Evolutionary conservation across 495 filamentous ascomycete species (phyloP).

Genomic region (Viridothelium virens): DNA sequence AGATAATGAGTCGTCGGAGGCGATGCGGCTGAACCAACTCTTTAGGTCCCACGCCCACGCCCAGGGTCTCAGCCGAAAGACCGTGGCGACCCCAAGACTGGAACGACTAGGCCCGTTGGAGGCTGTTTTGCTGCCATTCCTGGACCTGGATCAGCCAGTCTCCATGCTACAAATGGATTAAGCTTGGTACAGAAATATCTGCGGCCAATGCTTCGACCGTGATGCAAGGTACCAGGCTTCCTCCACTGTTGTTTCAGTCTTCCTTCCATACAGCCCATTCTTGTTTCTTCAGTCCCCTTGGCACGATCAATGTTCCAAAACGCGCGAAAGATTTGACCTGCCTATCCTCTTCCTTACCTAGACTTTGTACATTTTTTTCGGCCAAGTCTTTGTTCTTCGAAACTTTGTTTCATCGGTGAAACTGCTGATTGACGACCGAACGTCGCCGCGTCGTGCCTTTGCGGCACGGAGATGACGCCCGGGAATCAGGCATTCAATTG

Average conservation of each 20-base stretch:
- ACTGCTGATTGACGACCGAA: no score
- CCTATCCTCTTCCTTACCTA: background rate
- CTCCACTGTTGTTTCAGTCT: no score
- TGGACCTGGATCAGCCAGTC: background rate
- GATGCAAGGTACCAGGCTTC: no score
- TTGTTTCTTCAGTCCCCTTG: background rate
- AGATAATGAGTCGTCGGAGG: background rate
- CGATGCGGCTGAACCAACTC: slow-evolving; percentile 3
- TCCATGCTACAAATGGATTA: background rate
- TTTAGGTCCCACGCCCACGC: background rate
- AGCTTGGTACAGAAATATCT: background rate
- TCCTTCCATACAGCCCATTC: background rate
- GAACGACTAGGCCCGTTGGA: background rate
- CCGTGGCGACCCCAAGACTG: no score
- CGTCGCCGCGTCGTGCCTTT: no score
- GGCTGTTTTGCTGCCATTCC: background rate
- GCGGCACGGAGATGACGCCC: background rate
- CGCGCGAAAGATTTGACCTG: background rate
- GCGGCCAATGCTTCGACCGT: no score
- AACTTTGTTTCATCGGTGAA: background rate
- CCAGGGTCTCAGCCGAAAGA: no score
- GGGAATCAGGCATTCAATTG: background rate
- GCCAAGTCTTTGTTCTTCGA: background rate
- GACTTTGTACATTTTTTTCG: background rate
- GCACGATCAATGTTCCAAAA: slow-evolving; percentile 4